Base-by-base conservation (phyloP, 257 asterid species). In the Eustoma russellianum region DNA sequence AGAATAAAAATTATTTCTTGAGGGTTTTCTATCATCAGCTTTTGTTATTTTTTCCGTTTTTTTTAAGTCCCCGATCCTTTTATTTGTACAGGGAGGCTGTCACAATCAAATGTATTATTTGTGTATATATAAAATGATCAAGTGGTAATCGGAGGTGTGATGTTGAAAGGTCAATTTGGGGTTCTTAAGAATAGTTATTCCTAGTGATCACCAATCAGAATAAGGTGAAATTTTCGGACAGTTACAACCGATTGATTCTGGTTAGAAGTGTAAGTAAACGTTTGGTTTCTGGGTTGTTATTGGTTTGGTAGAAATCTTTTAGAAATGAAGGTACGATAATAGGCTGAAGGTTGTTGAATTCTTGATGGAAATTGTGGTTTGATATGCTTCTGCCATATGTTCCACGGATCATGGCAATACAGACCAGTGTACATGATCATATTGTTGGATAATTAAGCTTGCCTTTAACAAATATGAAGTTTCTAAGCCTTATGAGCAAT, bases 401-500 rank as follows among this genome's bases (percentile, higher is more conserved):
- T 64, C 43, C 34, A 55, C 55, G 41, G 46, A 57, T 70, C 53
- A 57, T 58, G 55, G 28, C 44, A 24, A 24, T 24, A 24, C 3
- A 24, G 30, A 24, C 30, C 30, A 24, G 30, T 24, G 30, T 24
- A 24, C 30, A 24, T 24, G 30, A 24, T 24, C 30, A 24, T 24
- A 24, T 24, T 24, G 30, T 4, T 24, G 38, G 16, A 17, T n/a
- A 41, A 33, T 64, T 65, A 57, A 56, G 55, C 54, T 52, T 50
- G 38, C 6, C 46, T 52, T 58, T 60, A 62, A 64, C 60, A 69
- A 74, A 53, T 46, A 83, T 87, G 94, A 64, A 85, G 46, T 82
- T 88, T 58, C 63, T 88, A 47, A 88, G 79, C 61, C 82, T 88
- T 54, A 78, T 88, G 74, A 90, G 94, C 30, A 88, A 88, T 70